A percentile compares a stretch with the other conserved stretches of the same genome.
Evolutionary conservation across 2,329 filamentous ascomycete species (phyloP).

Genomic region (Cryphonectria japonica): DNA sequence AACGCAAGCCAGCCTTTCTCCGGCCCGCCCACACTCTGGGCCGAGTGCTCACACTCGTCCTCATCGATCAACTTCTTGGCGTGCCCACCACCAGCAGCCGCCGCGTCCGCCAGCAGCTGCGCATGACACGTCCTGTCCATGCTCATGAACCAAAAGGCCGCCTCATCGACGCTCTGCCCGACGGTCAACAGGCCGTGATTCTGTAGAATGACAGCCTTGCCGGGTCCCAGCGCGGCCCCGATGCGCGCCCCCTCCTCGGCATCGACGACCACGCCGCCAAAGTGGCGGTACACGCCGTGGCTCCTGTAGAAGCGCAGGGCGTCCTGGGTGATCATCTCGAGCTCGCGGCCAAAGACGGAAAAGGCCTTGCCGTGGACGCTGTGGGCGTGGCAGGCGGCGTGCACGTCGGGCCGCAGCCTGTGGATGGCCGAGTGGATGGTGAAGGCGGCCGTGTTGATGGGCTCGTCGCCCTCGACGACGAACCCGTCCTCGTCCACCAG

Average conservation of each 20-base stretch:
- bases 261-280: conserved; percentile 56
- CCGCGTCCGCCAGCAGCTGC: conserved; percentile 66
- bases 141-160: conserved; percentile 69
- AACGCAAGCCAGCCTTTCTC: conserved; percentile 58
- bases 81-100: conserved; percentile 43
- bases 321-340: conserved; percentile 73
- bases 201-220: conserved; percentile 65
- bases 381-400: conserved; percentile 71
- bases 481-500: conserved; percentile 63
- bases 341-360: conserved; percentile 62
- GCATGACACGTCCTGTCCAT: conserved; percentile 69
- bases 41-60: conserved; percentile 40
- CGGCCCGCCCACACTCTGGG: conserved; percentile 42
- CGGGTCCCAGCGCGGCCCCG: conserved; percentile 62
- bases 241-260: conserved; percentile 67
- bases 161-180: conserved; percentile 72
- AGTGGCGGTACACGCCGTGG: conserved; percentile 67
- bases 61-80: conserved; percentile 40
- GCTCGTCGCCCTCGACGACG: conserved; percentile 66
- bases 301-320: conserved; percentile 65
- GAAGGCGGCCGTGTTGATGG: conserved; percentile 71
- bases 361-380: conserved; percentile 68
- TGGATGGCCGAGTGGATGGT: conserved; percentile 70
- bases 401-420: conserved; percentile 65
- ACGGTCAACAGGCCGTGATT: conserved; percentile 75